These are phyloP conservation scores for Entomortierella chlamydospora DNA, from an alignment of 192 early-diverging fungal species.

Conservation along the genomic window DNA sequence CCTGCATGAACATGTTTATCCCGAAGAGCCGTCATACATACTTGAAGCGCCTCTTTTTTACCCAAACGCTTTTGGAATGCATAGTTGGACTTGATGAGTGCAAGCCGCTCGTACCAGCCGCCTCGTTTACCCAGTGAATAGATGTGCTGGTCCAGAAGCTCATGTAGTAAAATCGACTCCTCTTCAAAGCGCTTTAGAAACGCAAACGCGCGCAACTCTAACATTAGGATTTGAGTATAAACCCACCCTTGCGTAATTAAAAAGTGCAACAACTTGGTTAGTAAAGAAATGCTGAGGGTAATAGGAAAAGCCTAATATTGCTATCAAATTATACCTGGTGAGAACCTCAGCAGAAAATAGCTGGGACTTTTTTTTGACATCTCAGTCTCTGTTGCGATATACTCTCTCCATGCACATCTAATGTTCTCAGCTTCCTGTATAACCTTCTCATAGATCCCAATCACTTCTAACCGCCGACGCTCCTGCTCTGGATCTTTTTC, in stretches of 20 bases:
- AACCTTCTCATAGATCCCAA: slow-evolving; percentile 43
- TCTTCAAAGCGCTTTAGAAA: slow-evolving; percentile 65
- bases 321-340: slow-evolving; percentile 19
- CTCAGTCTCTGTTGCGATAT: slow-evolving; percentile 28
- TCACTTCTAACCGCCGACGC: slow-evolving; percentile 34
- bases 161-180: slow-evolving; percentile 66
- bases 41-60: slow-evolving; percentile 58
- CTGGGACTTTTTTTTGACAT: slow-evolving; percentile 25
- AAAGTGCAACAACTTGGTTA: slow-evolving; percentile 1
- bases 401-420: slow-evolving; percentile 29
- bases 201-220: slow-evolving; percentile 62
- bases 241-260: slow-evolving; percentile 66
- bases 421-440: slow-evolving; percentile 43
- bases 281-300: not conserved
- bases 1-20: slow-evolving; percentile 71
- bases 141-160: slow-evolving; percentile 66
- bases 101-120: slow-evolving; percentile 74
- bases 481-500: slow-evolving; percentile 26
- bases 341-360: slow-evolving; percentile 42
- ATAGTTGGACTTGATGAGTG: slow-evolving; percentile 69
- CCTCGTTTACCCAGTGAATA: slow-evolving; percentile 69
- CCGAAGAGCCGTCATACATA: slow-evolving; percentile 69
- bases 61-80: slow-evolving; percentile 45
- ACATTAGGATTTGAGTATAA: slow-evolving; percentile 68
- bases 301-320: not conserved